Base-by-base conservation (phyloP, 1,284 basidiomycete species). In the Naganishia sp. region DNA sequence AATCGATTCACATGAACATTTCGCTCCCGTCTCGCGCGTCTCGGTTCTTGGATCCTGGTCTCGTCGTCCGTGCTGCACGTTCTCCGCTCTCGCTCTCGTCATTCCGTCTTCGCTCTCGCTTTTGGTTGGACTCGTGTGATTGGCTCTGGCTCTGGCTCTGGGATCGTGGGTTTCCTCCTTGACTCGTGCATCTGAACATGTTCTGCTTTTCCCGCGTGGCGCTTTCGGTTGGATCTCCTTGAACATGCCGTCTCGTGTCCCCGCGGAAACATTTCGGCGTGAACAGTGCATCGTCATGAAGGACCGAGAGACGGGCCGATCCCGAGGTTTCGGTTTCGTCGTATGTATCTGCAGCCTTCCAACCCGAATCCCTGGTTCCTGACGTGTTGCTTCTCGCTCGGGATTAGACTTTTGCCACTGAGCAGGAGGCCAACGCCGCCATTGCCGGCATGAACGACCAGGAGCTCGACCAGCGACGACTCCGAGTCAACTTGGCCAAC, bases 261-360 rank as follows among this genome's bases (percentile, higher is more conserved):
- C n/a, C n/a, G n/a, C 25, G 7, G 21, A 2, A 50, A 6, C 45
- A 21, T 46, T n/a, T n/a, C 2, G 18, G 43, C 43, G 35, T 39
- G n/a, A 50, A 47, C 71, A 93, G 90, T 90, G 89, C 74, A 91
- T 93, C 81, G 93, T 96, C 82, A 95, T 95, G 93, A 90, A 92
- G 83, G 94, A 96, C 83, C 91, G 93, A 77, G 93, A 95, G 79
- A 95, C 94, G 71, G 90, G 92, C 72, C 91, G 93, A 77, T 95
- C 93, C 73, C 91, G 94, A 76, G 92, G 94, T 77, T 97, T 97
- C 80, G 94, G 94, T 70, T 96, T 96, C 81, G 93, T 97, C 73
- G 78, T 79, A 68, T 63, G 77, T 79, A 65, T 67, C 31, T 47
- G 25, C 49, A 39, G 42, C 62, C 28, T 68, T 41, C 64, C 45